A percentile compares a stretch with the other conserved stretches of the same genome.
Conservation (phyloP, 2,329 filamentous ascomycete species). For the Fusarium avenaceum region DNA sequence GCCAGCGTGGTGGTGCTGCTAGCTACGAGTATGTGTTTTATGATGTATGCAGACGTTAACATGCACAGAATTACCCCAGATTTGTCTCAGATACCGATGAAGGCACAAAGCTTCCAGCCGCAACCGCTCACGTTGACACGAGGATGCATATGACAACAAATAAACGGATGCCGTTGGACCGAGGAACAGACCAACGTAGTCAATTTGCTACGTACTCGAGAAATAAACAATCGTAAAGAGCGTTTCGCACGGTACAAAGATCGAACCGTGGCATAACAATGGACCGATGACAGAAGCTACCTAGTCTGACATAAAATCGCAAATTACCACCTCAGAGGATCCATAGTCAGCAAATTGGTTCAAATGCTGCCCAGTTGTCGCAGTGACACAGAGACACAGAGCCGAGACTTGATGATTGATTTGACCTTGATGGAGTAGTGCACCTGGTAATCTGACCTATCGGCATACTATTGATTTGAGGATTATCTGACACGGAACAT, state of each 20-base stretch:
- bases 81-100: slow-evolving; percentile 34
- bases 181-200: slow-evolving; percentile 19
- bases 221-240: slow-evolving; percentile 7
- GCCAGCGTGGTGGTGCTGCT: slow-evolving; percentile 14
- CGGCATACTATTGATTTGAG: slow-evolving; percentile 31
- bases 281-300: slow-evolving; percentile 17
- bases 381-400: slow-evolving; percentile 45
- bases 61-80: slow-evolving; percentile 29
- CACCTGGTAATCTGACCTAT: background rate
- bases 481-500: slow-evolving; percentile 16
- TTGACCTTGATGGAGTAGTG: slow-evolving; percentile 37
- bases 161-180: slow-evolving; percentile 24
- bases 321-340: slow-evolving; percentile 30
- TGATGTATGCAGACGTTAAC: slow-evolving; percentile 6
- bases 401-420: slow-evolving; percentile 28
- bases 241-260: slow-evolving; percentile 16
- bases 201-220: slow-evolving; percentile 1
- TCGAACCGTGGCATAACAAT: slow-evolving; percentile 15
- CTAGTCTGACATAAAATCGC: slow-evolving; percentile 16
- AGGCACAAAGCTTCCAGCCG: slow-evolving; percentile 12
- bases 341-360: slow-evolving; percentile 33
- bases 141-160: slow-evolving; percentile 13
- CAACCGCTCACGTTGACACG: background rate
- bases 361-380: slow-evolving; percentile 40
- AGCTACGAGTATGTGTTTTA: slow-evolving; percentile 1